Conservation (phyloP, 2,329 filamentous ascomycete genomes). For the Neospermospora avenae region DNA sequence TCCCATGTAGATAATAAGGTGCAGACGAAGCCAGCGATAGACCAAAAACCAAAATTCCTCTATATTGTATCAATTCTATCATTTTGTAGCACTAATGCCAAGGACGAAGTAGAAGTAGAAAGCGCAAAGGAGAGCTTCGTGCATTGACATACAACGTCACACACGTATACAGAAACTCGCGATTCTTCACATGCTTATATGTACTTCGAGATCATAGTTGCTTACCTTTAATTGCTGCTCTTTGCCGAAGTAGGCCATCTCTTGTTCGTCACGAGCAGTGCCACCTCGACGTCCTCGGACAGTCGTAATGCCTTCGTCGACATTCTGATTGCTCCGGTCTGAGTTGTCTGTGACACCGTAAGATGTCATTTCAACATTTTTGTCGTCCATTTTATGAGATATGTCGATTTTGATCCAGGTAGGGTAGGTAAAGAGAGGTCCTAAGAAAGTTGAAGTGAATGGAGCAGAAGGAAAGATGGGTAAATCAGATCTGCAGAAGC, state of each 20-base stretch:
- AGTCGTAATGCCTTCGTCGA: neutral
- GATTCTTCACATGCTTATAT: neutral
- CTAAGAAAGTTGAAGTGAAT: neutral
- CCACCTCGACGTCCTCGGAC: slow-evolving; percentile 25
- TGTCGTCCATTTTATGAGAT: slow-evolving; percentile 21
- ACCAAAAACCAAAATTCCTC: slow-evolving; percentile 24
- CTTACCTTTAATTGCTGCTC: slow-evolving; percentile 26
- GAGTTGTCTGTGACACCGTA: slow-evolving; percentile 5
- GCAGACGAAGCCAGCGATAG: slow-evolving; percentile 21
- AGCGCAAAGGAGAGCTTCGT: no score
- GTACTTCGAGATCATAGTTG: neutral
- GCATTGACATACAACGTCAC: neutral
- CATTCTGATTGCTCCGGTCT: neutral
- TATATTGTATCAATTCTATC: neutral
- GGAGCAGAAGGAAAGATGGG: neutral
- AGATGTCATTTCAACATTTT: slow-evolving; percentile 12
- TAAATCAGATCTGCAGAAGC: neutral
- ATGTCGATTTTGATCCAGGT: neutral
- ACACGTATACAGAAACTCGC: neutral
- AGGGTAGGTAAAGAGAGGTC: neutral
- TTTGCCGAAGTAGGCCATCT: slow-evolving; percentile 31
- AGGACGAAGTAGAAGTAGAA: neutral
- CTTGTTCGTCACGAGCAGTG: slow-evolving; percentile 24
- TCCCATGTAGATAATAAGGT: slow-evolving; percentile 25
- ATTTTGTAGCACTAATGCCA: neutral